These are phyloP conservation scores for Aristolochia contorta DNA, from an alignment of 164 flowering plant species.

Conservation along the genomic window DNA sequence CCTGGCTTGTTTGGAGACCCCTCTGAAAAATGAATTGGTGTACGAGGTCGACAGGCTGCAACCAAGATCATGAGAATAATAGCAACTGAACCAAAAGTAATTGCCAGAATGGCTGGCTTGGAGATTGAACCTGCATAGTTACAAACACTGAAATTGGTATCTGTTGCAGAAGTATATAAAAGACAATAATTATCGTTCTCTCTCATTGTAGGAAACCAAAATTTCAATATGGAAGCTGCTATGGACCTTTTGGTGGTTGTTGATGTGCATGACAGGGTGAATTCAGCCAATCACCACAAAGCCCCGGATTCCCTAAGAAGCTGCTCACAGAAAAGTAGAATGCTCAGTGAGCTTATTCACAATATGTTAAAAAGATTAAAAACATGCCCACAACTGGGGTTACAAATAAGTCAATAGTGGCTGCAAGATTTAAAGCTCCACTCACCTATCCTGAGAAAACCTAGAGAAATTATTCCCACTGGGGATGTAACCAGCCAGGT, in stretches of 20 bases:
- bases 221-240: neutral
- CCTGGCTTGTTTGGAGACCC: constrained; percentile 81
- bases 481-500: constrained; percentile 70
- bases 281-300: constrained; percentile 77
- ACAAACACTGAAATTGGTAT: neutral
- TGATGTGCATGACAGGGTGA: constrained; percentile 53
- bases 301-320: constrained; percentile 73
- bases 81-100: constrained; percentile 75
- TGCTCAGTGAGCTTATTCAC: neutral
- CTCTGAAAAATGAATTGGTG: constrained; percentile 43
- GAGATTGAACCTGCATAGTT: constrained; percentile 66
- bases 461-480: constrained; percentile 75
- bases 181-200: too few species aligned
- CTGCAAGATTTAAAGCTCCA: too few species aligned
- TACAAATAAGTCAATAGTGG: too few species aligned
- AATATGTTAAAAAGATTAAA: neutral
- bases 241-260: constrained; percentile 52
- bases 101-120: constrained; percentile 86
- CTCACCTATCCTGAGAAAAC: constrained; percentile 68
- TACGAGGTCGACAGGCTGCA: constrained; percentile 69
- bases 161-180: too few species aligned
- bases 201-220: too few species aligned
- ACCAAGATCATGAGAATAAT: constrained; percentile 79
- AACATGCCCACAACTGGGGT: too few species aligned
- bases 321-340: constrained; percentile 24